Conservation (phyloP, 164 flowering plant genomes). For the Euptelea pleiosperma region DNA sequence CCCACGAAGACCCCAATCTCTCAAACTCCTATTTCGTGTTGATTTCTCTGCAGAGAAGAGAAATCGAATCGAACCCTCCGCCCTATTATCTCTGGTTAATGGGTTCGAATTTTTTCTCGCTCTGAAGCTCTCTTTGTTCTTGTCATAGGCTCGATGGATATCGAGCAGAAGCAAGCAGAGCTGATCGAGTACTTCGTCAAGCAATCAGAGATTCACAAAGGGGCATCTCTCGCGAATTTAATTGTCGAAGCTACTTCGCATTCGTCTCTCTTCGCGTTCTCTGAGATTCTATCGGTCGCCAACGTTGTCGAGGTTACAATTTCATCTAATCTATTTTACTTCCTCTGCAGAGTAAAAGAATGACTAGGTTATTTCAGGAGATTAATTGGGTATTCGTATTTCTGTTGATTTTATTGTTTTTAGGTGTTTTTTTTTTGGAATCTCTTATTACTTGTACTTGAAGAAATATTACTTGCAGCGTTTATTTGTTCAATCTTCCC, state of each 20-base stretch:
- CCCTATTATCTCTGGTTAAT: neutral
- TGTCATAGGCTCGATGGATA: conserved; percentile 49
- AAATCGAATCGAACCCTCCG: neutral
- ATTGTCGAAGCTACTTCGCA: conserved; percentile 78
- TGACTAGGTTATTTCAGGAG: too few species aligned
- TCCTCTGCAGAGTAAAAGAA: too few species aligned
- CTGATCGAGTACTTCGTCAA: conserved; percentile 67
- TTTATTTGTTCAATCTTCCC: too few species aligned
- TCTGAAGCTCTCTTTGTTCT: neutral
- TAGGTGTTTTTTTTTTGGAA: too few species aligned
- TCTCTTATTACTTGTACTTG: too few species aligned
- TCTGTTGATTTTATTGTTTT: too few species aligned
- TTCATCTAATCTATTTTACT: neutral
- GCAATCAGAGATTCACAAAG: conserved; percentile 54
- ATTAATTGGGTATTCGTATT: too few species aligned
- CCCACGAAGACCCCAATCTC: neutral
- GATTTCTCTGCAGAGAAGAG: neutral
- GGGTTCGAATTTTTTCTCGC: neutral
- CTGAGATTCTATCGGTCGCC: conserved; percentile 85
- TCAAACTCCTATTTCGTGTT: too few species aligned
- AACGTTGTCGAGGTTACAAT: conserved; percentile 51
- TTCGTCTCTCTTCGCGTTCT: conserved; percentile 83
- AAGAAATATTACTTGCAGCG: too few species aligned
- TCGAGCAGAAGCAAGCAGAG: conserved; percentile 84
- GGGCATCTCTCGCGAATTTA: conserved; percentile 46